Conservation (phyloP, 139 green algal genomes). For the Coelastrella sp. region DNA sequence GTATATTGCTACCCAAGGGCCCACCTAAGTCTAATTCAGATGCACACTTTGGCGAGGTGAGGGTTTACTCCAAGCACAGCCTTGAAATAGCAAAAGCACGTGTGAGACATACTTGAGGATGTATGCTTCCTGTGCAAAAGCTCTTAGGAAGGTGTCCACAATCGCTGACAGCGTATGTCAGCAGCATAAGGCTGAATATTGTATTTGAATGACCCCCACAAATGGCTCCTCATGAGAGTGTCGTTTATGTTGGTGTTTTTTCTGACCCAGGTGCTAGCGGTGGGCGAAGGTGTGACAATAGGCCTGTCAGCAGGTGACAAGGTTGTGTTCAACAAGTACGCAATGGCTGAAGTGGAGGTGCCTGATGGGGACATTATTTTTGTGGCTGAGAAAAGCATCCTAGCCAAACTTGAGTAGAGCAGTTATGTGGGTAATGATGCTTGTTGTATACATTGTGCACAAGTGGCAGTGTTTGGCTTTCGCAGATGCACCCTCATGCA, state of each 20-base stretch:
- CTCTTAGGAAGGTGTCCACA: too few species aligned
- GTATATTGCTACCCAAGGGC: conserved; percentile 69
- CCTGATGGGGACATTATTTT: conserved; percentile 71
- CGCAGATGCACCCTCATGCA: too few species aligned
- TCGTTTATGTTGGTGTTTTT: too few species aligned
- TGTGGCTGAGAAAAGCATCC: conserved; percentile 70
- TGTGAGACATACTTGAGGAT: background rate
- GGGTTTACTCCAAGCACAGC: background rate
- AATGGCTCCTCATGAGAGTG: too few species aligned
- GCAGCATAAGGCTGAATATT: background rate
- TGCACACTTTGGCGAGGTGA: conserved; percentile 70
- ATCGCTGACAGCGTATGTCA: too few species aligned
- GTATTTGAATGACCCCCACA: background rate
- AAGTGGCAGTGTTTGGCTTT: background rate
- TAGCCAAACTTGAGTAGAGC: conserved; percentile 61
- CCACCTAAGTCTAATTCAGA: conserved; percentile 70
- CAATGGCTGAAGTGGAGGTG: conserved; percentile 74
- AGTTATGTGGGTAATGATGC: too few species aligned
- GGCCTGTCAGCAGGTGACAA: conserved; percentile 53
- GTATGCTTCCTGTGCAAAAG: too few species aligned
- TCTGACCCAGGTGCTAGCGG: conserved; percentile 56
- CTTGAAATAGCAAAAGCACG: background rate
- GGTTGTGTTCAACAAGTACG: conserved; percentile 75
- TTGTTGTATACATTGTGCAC: background rate
- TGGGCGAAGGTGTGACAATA: conserved; percentile 61